Evolutionary conservation across 805 yeast genomes (phyloP).

Genomic region (Tetrapisispora iriomotensis): DNA sequence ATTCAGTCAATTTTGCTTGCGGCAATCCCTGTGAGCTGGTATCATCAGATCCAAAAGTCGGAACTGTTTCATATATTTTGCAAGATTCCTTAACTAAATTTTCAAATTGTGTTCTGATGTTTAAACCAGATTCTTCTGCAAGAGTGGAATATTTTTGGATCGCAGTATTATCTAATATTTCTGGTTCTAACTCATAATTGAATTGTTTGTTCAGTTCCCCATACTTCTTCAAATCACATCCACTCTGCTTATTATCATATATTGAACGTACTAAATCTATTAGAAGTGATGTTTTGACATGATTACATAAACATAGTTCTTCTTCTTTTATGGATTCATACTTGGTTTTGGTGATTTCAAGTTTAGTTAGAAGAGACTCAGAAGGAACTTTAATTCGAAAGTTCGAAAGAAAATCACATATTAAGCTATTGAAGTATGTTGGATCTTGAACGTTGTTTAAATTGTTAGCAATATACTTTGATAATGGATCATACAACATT

Average conservation of each 20-base stretch:
- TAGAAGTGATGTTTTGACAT: conserved; percentile 51
- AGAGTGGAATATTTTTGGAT: conserved; percentile 34
- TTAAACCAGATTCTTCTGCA: conserved; percentile 53
- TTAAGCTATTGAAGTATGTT: conserved; percentile 44
- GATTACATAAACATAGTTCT: conserved; percentile 38
- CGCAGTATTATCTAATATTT: background rate
- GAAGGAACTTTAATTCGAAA: conserved; percentile 39
- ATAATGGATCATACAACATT: conserved; percentile 51
- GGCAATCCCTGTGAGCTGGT: background rate
- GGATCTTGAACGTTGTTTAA: conserved; percentile 26
- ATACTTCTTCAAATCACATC: background rate
- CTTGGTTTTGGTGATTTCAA: conserved; percentile 22
- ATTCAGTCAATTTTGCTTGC: conserved; percentile 22
- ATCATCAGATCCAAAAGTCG: background rate
- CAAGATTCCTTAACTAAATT: conserved; percentile 31
- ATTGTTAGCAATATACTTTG: conserved; percentile 42
- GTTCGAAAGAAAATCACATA: conserved; percentile 48
- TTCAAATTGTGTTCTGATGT: conserved; percentile 34
- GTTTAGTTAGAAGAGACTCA: conserved; percentile 18
- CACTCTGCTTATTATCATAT: conserved; percentile 9
- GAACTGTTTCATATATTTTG: conserved; percentile 31
- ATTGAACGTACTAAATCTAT: conserved; percentile 44
- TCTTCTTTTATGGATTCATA: conserved; percentile 37
- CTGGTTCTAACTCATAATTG: background rate
- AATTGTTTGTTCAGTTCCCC: background rate